Conservation (phyloP, 1,284 basidiomycete species). For the Pterulicium gracile region DNA sequence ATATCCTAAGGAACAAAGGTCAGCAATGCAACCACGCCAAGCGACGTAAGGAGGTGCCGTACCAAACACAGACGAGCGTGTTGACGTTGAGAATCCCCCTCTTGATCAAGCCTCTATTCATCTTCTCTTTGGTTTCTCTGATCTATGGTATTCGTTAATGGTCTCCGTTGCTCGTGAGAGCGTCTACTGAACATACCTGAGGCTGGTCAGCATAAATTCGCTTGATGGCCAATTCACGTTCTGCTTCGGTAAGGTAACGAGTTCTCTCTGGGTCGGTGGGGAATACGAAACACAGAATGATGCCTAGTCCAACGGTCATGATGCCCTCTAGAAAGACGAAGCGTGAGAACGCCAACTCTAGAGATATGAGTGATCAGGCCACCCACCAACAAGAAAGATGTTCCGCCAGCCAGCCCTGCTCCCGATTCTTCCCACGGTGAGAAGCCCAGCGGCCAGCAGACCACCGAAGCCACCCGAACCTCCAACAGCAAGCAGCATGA, state of each 20-base stretch:
- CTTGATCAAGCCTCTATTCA: not conserved
- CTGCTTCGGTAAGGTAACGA: not conserved
- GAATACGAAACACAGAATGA: not conserved
- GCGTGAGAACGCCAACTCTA: too few relatives aligned
- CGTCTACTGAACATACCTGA: not conserved
- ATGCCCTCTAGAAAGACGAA: not conserved
- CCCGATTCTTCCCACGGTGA: not conserved
- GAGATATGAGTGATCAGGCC: not conserved
- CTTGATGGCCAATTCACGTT: not conserved
- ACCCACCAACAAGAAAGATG: conserved; percentile 2
- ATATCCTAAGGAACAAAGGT: conserved; percentile 1
- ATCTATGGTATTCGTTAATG: too few relatives aligned
- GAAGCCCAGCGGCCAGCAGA: not conserved
- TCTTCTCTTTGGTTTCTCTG: not conserved
- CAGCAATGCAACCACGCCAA: not conserved
- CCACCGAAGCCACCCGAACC: not conserved
- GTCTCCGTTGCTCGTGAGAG: too few relatives aligned
- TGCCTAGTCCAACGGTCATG: not conserved
- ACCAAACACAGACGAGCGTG: not conserved
- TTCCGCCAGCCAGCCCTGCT: not conserved
- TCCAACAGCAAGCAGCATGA: not conserved
- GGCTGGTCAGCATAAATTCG: conserved; percentile 1
- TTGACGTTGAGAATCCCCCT: not conserved
- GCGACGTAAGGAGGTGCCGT: not conserved
- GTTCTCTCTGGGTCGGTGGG: conserved; percentile 1